Conservation (phyloP, 768 basidiomycete genomes). For the Favolaschia claudopus region DNA sequence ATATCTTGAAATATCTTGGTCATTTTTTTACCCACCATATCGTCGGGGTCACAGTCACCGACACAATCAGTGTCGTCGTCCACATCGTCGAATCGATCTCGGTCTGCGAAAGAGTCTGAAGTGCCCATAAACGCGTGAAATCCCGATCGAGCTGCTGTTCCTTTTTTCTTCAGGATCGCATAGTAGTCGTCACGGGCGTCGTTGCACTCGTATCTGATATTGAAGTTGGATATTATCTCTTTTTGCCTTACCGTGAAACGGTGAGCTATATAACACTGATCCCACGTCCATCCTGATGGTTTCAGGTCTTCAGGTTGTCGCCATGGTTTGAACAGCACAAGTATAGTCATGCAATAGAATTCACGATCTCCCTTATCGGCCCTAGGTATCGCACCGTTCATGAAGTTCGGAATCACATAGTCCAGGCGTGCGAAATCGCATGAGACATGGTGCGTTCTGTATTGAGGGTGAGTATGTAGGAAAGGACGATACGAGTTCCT, state of each 20-base stretch:
- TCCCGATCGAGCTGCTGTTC: too few relatives aligned
- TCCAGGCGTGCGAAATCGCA: neutral
- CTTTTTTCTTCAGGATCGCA: too few relatives aligned
- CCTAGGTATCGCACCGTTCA: conserved; percentile 30
- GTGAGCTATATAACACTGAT: conserved; percentile 21
- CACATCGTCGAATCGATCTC: too few relatives aligned
- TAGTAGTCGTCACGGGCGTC: conserved; percentile 38
- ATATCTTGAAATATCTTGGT: too few relatives aligned
- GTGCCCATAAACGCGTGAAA: too few relatives aligned
- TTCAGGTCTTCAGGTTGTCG: conserved; percentile 28
- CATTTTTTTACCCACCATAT: too few relatives aligned
- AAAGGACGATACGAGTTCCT: too few relatives aligned
- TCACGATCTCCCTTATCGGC: conserved; percentile 37
- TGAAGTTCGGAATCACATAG: conserved; percentile 32
- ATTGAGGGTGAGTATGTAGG: neutral
- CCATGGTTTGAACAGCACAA: conserved; percentile 36
- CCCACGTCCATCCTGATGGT: conserved; percentile 18
- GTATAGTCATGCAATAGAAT: conserved; percentile 35
- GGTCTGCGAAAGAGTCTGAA: too few relatives aligned
- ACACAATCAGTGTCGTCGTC: too few relatives aligned
- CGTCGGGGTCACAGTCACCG: too few relatives aligned
- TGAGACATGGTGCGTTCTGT: neutral
- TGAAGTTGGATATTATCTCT: conserved; percentile 32
- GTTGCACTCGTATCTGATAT: conserved; percentile 35
- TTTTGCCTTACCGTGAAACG: conserved; percentile 16